These are phyloP conservation scores for Botrytis porri DNA, from an alignment of 2,329 filamentous ascomycete species.

Conservation along the genomic window DNA sequence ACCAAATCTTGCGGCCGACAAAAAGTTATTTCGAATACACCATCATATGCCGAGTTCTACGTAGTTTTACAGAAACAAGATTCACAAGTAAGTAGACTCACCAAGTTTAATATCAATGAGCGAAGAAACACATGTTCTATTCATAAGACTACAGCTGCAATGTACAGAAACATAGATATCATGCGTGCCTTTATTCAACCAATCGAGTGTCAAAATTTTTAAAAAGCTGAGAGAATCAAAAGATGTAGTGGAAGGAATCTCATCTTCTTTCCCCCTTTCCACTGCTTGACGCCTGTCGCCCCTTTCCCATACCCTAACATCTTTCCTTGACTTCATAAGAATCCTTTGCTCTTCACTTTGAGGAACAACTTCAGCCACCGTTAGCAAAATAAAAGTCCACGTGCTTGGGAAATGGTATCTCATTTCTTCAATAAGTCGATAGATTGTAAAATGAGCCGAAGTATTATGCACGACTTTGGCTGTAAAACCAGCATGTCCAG, in stretches of 20 bases:
- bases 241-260: slow-evolving; percentile 3
- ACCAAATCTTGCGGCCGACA: background rate
- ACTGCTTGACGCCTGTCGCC: slow-evolving; percentile 9
- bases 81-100: background rate
- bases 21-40: background rate
- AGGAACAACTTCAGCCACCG: slow-evolving; percentile 6
- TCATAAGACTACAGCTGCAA: slow-evolving; percentile 34
- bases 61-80: background rate
- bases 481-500: slow-evolving; percentile 19
- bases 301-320: background rate
- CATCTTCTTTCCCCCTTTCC: slow-evolving; percentile 1
- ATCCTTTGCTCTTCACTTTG: slow-evolving; percentile 13
- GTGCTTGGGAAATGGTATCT: slow-evolving; percentile 12
- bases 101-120: background rate
- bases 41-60: background rate
- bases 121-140: slow-evolving; percentile 31
- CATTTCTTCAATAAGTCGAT: slow-evolving; percentile 12
- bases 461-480: slow-evolving; percentile 21
- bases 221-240: slow-evolving; percentile 14
- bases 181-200: slow-evolving; percentile 22
- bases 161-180: slow-evolving; percentile 31
- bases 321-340: slow-evolving; percentile 2
- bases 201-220: slow-evolving; percentile 20
- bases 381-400: slow-evolving; percentile 12
- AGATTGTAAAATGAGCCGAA: slow-evolving; percentile 14